A percentile compares a stretch with the other conserved stretches of the same genome.
Conservation (phyloP, 179 eudicot species). For the Patellifolia procumbens region DNA sequence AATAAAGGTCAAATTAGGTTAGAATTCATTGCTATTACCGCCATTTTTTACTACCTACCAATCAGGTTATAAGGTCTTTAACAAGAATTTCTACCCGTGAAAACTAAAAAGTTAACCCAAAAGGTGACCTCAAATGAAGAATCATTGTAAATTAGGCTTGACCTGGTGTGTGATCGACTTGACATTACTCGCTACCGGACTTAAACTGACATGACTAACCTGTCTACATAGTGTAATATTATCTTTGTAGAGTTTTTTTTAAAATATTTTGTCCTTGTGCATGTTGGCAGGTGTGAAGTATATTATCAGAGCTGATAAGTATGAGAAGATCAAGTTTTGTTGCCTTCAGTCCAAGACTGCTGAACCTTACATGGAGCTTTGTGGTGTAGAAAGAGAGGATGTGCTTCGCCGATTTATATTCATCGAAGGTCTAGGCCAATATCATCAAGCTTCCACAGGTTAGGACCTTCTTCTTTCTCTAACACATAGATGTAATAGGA, state of each 20-base stretch:
- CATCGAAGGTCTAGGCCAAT: conserved; percentile 72
- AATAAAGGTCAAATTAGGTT: no score
- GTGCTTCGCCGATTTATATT: conserved; percentile 87
- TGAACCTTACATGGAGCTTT: conserved; percentile 77
- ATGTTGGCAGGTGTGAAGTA: conserved; percentile 73
- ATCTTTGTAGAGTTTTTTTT: background rate
- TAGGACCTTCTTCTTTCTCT: conserved; percentile 10
- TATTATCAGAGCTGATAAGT: conserved; percentile 72
- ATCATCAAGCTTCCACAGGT: conserved; percentile 95
- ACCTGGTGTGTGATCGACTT: background rate
- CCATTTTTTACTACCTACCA: no score
- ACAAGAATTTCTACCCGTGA: background rate
- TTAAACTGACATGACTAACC: background rate
- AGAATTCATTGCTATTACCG: no score
- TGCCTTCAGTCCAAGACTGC: conserved; percentile 91
- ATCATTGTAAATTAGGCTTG: background rate
- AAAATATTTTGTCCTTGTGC: no score
- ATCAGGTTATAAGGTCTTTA: background rate
- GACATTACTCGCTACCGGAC: background rate
- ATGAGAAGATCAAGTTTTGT: conserved; percentile 81
- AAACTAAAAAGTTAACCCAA: background rate
- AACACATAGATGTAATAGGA: background rate
- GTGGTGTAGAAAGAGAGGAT: conserved; percentile 73
- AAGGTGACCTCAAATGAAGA: background rate
- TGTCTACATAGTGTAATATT: background rate